Percentiles rank a stretch among this genome's conserved stretches.
Evolutionary conservation across 2,329 filamentous ascomycete species (phyloP).

Genomic region (Berkeleyomyces basicola): DNA sequence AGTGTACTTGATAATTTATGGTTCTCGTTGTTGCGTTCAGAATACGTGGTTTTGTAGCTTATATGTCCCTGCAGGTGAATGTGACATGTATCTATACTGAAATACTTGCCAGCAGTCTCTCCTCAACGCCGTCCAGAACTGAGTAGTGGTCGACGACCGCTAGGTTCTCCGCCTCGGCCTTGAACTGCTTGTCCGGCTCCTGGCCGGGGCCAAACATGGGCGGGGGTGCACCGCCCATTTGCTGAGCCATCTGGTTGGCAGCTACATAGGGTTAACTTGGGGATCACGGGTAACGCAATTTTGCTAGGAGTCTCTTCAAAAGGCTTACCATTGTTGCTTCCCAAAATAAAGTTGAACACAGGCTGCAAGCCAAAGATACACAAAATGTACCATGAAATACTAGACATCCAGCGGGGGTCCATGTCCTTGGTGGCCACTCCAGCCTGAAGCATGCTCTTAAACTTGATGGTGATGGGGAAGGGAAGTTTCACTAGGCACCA

Average conservation of each 20-base stretch:
- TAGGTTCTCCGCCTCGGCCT: slow-evolving; percentile 83
- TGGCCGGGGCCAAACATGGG: slow-evolving; percentile 79
- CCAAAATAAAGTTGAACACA: slow-evolving; percentile 92
- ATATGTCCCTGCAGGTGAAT: neutral
- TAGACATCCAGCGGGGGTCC: slow-evolving; percentile 96
- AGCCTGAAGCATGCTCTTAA: slow-evolving; percentile 98
- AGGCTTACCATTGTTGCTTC: slow-evolving; percentile 77
- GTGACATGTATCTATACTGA: slow-evolving; percentile 3
- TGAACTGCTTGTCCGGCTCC: slow-evolving; percentile 90
- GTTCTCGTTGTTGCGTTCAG: slow-evolving; percentile 1
- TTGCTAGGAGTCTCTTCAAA: neutral
- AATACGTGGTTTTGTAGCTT: neutral
- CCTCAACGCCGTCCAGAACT: slow-evolving; percentile 75
- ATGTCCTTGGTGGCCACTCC: slow-evolving; percentile 91
- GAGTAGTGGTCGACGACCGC: slow-evolving; percentile 90
- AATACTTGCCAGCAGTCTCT: slow-evolving; percentile 45
- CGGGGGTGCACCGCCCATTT: slow-evolving; percentile 68
- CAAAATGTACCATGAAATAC: slow-evolving; percentile 96
- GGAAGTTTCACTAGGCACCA: slow-evolving; percentile 66
- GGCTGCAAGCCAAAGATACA: slow-evolving; percentile 94
- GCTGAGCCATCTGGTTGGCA: slow-evolving; percentile 79
- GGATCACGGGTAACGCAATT: neutral
- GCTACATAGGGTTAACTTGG: slow-evolving; percentile 32
- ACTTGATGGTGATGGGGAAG: slow-evolving; percentile 93
- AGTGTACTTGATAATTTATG: neutral